Evolutionary conservation across 2,329 filamentous ascomycete genomes (phyloP).

Genomic region (Ophiostoma novo-ulmi): DNA sequence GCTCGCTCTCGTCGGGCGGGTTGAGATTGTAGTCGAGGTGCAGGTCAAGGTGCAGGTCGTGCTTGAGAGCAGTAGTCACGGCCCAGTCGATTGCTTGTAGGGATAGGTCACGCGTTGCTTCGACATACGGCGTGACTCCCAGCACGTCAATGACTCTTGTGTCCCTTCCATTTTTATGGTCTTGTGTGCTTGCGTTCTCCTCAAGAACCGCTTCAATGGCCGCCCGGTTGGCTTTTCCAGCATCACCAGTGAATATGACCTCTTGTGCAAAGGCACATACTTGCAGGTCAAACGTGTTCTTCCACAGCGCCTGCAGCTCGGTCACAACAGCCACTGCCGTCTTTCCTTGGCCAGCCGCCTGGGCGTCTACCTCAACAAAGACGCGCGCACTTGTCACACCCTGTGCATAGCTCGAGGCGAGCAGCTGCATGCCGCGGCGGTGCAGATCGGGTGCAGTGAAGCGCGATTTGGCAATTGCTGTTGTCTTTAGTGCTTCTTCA

Average conservation of each 20-base stretch:
- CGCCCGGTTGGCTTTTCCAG: constrained; percentile 47
- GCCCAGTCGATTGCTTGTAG: constrained; percentile 60
- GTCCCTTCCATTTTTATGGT: constrained; percentile 24
- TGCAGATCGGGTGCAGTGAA: constrained; percentile 61
- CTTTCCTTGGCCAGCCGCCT: constrained; percentile 40
- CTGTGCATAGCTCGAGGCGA: constrained; percentile 58
- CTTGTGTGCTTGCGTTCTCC: constrained; percentile 23
- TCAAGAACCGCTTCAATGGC: constrained; percentile 39
- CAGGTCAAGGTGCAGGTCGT: constrained; percentile 58
- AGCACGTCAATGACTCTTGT: constrained; percentile 48
- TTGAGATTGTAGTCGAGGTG: constrained; percentile 68
- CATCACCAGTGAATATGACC: constrained; percentile 54
- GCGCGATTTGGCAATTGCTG: constrained; percentile 52
- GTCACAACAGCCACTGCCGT: constrained; percentile 47
- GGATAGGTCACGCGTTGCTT: constrained; percentile 45
- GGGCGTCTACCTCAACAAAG: constrained; percentile 65
- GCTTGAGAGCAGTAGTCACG: constrained; percentile 47
- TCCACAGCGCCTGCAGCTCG: constrained; percentile 51
- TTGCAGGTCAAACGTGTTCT: constrained; percentile 53
- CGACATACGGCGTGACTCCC: constrained; percentile 67
- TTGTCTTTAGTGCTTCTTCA: constrained; percentile 54
- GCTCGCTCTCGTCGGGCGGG: constrained; percentile 29
- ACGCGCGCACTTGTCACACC: constrained; percentile 66
- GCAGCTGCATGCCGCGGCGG: constrained; percentile 57
- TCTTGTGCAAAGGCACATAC: constrained; percentile 68